Conservation (phyloP, 1,139 yeast genomes). For the Meyerozyma smithsonii region DNA sequence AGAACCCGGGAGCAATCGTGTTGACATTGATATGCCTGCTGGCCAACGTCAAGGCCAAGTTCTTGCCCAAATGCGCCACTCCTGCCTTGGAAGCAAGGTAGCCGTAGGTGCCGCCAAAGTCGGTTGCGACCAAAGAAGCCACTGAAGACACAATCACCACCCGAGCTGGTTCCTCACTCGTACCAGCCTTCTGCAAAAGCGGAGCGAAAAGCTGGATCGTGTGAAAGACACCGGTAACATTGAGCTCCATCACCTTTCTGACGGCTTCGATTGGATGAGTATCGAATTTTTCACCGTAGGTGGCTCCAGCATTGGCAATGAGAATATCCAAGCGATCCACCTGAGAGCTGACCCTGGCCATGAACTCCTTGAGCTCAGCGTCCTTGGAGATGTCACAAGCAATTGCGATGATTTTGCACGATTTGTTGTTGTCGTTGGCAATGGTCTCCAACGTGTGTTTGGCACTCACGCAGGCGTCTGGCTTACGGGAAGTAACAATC, state of each 20-base stretch:
- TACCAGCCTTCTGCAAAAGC: slow-evolving; percentile 50
- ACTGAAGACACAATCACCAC: slow-evolving; percentile 66
- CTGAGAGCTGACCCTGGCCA: slow-evolving; percentile 34
- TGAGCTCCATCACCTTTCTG: slow-evolving; percentile 60
- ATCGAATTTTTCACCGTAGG: slow-evolving; percentile 73
- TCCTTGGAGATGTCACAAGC: slow-evolving; percentile 59
- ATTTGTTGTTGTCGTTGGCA: slow-evolving; percentile 28
- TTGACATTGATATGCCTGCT: slow-evolving; percentile 65
- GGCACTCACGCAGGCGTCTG: slow-evolving; percentile 59
- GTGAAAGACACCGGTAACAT: slow-evolving; percentile 67
- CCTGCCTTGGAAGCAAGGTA: slow-evolving; percentile 78
- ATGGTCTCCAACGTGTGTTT: slow-evolving; percentile 45
- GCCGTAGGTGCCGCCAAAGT: slow-evolving; percentile 56
- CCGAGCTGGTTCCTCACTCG: slow-evolving; percentile 59
- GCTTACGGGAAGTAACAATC: slow-evolving; percentile 53
- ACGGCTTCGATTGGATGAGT: slow-evolving; percentile 60
- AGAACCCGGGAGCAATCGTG: slow-evolving; percentile 72
- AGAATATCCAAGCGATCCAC: slow-evolving; percentile 54
- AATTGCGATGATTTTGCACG: slow-evolving; percentile 42
- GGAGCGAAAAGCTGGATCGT: slow-evolving; percentile 62
- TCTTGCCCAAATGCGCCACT: slow-evolving; percentile 63
- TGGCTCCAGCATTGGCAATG: slow-evolving; percentile 77
- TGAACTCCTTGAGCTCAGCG: slow-evolving; percentile 46
- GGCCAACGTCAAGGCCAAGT: slow-evolving; percentile 60
- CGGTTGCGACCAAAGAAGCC: slow-evolving; percentile 40